Percentiles rank a stretch among this genome's conserved stretches.
Evolutionary conservation across 208 protist genomes (phyloP).

Genomic region (Crithidia brevicula): DNA sequence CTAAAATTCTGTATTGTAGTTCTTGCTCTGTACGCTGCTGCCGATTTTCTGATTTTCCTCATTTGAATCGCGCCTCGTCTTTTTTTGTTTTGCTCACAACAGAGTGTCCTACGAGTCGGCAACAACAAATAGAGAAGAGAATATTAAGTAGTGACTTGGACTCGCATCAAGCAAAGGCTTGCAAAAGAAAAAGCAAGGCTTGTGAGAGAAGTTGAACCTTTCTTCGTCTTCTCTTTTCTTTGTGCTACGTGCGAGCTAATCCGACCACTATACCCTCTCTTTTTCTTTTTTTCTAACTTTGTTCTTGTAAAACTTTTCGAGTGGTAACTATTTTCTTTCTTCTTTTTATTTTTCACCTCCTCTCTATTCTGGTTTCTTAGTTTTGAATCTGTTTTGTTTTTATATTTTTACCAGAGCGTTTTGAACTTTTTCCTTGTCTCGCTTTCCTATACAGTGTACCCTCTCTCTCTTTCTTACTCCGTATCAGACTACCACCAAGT

Average conservation of each 20-base stretch:
- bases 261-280: neutral
- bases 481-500: too few species aligned
- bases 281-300: conserved; percentile 4
- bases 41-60: neutral
- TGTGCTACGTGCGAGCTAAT: too few species aligned
- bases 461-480: neutral
- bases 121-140: too few species aligned
- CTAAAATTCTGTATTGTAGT: neutral
- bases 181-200: too few species aligned
- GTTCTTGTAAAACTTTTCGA: conserved; percentile 1
- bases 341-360: conserved; percentile 16
- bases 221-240: conserved; percentile 4
- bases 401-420: too few species aligned
- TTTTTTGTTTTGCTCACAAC: neutral
- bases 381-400: neutral
- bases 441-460: too few species aligned
- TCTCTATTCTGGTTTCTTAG: conserved; percentile 5
- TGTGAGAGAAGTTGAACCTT: too few species aligned
- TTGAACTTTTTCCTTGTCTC: too few species aligned
- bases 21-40: too few species aligned
- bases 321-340: conserved; percentile 11
- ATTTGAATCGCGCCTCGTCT: neutral
- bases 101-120: too few species aligned
- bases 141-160: too few species aligned
- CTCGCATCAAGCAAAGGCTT: too few species aligned